Evolutionary conservation across 106 monocot species (phyloP).

Genomic region (Apostasia ramifera): DNA sequence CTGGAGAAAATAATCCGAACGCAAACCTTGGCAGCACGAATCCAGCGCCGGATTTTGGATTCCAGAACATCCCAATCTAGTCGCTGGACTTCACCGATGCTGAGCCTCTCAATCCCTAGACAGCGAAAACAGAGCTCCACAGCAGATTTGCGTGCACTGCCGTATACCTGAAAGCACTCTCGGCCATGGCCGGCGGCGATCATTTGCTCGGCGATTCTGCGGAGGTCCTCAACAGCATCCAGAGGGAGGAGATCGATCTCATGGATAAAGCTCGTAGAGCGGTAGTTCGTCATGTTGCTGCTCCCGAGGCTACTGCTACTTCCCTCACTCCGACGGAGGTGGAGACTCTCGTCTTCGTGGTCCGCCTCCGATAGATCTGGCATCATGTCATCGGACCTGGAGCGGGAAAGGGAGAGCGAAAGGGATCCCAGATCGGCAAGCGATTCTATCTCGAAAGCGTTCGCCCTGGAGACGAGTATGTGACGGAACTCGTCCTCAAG

Average conservation of each 20-base stretch:
- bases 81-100: conserved; percentile 63
- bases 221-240: conserved; percentile 55
- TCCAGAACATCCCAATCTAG: conserved; percentile 59
- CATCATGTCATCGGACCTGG: conserved; percentile 6
- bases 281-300: conserved; percentile 17
- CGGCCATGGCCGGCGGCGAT: conserved; percentile 48
- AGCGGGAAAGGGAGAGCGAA: conserved; percentile 30
- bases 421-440: conserved; percentile 50
- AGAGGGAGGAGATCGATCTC: conserved; percentile 68
- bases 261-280: conserved; percentile 47
- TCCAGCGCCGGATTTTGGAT: conserved; percentile 74
- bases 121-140: conserved; percentile 50
- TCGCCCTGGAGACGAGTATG: conserved; percentile 51
- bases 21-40: conserved; percentile 51
- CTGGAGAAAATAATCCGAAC: conserved; percentile 64
- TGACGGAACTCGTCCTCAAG: conserved; percentile 96
- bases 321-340: not conserved
- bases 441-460: conserved; percentile 56
- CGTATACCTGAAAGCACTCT: conserved; percentile 74
- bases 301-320: conserved; percentile 2
- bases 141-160: conserved; percentile 49
- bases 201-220: conserved; percentile 72
- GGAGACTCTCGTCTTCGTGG: not conserved
- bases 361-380: not conserved
- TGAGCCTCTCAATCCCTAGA: conserved; percentile 74